phyloP scores from a whole-genome alignment of 768 basidiomycete species.

The Vararia minispora region DNA sequence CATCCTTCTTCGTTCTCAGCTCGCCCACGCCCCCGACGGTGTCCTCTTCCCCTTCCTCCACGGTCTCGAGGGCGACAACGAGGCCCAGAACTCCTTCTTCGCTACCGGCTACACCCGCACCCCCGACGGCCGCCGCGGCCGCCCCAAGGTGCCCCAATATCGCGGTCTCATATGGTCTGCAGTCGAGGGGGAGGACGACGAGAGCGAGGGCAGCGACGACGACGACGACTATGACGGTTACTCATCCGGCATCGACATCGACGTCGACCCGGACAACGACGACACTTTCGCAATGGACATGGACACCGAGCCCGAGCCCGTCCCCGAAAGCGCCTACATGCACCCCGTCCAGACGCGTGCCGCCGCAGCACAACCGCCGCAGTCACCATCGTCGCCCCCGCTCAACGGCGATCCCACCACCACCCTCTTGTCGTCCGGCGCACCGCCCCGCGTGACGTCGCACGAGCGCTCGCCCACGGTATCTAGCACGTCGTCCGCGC shows the following conservation, averaged over 20 bases:
- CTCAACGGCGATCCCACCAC: slow-evolving; percentile 19
- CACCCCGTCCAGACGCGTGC: slow-evolving; percentile 28
- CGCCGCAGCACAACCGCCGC: slow-evolving; percentile 8
- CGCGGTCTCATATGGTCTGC: slow-evolving; percentile 80
- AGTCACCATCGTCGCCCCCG: slow-evolving; percentile 23
- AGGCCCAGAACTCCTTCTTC: slow-evolving; percentile 77
- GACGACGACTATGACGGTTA: slow-evolving; percentile 18
- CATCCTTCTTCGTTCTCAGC: slow-evolving; percentile 52
- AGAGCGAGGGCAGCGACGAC: slow-evolving; percentile 18
- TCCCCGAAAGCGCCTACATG: slow-evolving; percentile 32
- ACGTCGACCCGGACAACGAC: slow-evolving; percentile 18
- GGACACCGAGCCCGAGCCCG: slow-evolving; percentile 22
- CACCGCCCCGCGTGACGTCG: slow-evolving; percentile 12
- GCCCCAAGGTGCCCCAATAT: slow-evolving; percentile 25
- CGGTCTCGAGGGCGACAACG: slow-evolving; percentile 73
- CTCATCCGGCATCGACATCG: slow-evolving; percentile 15
- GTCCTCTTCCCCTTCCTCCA: slow-evolving; percentile 86
- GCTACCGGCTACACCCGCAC: slow-evolving; percentile 21
- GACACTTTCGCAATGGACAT: slow-evolving; percentile 21
- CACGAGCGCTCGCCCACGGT: slow-evolving; percentile 16
- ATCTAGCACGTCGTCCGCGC: slow-evolving; percentile 3
- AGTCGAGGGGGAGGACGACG: slow-evolving; percentile 69
- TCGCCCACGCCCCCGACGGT: slow-evolving; percentile 66
- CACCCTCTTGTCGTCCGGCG: slow-evolving; percentile 14
- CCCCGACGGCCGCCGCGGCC: slow-evolving; percentile 14